phyloP scores from a whole-genome alignment of 805 yeast genomes.

The Ogataea henricii region DNA sequence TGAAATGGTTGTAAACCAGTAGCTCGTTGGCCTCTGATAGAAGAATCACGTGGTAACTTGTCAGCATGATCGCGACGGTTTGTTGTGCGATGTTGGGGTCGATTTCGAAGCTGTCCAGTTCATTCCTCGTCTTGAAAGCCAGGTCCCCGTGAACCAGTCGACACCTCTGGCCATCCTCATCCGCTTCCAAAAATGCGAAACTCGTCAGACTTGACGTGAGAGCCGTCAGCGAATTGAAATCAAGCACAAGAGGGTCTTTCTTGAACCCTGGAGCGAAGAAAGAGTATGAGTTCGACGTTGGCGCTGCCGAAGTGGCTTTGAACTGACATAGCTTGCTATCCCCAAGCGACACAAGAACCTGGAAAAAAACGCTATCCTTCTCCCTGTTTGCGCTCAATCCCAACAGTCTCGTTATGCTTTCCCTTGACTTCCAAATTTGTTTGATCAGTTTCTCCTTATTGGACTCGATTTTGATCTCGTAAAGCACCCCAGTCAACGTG shows the following conservation, averaged over 20 bases:
- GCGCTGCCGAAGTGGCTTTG: conserved; percentile 12
- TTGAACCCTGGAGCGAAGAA: conserved; percentile 20
- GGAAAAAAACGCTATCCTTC: conserved; percentile 8
- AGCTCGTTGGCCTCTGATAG: conserved; percentile 45
- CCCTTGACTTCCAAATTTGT: conserved; percentile 40
- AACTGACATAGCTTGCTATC: conserved; percentile 21
- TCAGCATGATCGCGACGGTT: conserved; percentile 44
- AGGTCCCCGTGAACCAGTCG: conserved; percentile 24
- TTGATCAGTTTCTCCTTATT: conserved; percentile 44
- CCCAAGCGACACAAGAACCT: conserved; percentile 13
- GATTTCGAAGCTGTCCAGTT: conserved; percentile 18
- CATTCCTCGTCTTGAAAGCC: conserved; percentile 24
- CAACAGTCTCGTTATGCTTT: conserved; percentile 17
- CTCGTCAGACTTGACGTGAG: conserved; percentile 13
- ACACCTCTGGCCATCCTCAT: conserved; percentile 19
- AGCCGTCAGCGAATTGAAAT: conserved; percentile 18
- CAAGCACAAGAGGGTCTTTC: conserved; percentile 25
- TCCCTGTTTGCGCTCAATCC: conserved; percentile 10
- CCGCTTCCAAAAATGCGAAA: conserved; percentile 27
- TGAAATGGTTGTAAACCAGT: conserved; percentile 51
- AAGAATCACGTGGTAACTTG: conserved; percentile 56
- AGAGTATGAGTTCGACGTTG: conserved; percentile 8
- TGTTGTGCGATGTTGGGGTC: conserved; percentile 9
- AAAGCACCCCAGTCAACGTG: conserved; percentile 48
- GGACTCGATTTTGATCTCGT: conserved; percentile 49